Percentiles rank a stretch among this genome's conserved stretches.
These are phyloP conservation scores for Colletotrichum sp. DNA, from an alignment of 2,329 filamentous ascomycete genomes.

Conservation along the genomic window DNA sequence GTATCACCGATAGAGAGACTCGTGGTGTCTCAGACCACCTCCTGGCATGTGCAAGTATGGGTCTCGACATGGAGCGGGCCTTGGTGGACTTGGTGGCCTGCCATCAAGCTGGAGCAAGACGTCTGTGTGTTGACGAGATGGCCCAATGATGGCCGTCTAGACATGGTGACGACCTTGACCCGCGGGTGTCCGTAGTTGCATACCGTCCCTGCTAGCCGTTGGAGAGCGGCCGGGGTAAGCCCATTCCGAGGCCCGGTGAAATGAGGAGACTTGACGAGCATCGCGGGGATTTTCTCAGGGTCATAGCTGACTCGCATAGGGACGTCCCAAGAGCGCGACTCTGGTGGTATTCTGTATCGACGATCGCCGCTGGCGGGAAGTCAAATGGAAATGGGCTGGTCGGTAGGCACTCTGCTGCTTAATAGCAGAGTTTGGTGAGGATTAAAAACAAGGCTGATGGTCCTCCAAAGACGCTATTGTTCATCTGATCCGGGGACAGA, in stretches of 20 bases:
- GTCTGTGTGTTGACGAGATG: neutral
- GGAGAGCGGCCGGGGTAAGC: neutral
- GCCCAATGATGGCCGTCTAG: neutral
- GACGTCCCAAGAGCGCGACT: neutral
- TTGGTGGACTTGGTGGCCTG: neutral
- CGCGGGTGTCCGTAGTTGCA: neutral
- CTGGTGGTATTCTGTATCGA: neutral
- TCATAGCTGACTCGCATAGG: conserved; percentile 3
- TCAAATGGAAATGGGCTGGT: neutral
- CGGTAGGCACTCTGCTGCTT: neutral
- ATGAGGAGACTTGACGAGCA: neutral
- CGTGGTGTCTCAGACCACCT: conserved; percentile 10
- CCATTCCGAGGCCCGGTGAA: neutral
- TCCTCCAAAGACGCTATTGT: neutral
- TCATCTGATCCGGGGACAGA: neutral
- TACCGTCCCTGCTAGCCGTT: neutral
- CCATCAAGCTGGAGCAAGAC: neutral
- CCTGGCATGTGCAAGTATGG: conserved; percentile 7
- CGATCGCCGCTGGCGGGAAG: neutral
- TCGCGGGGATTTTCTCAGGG: neutral
- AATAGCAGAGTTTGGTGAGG: neutral
- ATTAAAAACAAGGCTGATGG: neutral
- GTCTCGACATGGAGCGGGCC: neutral
- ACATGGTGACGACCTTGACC: neutral
- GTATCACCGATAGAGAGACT: neutral